Percentiles rank a stretch among this genome's conserved stretches.
These are phyloP conservation scores for Cytospora chrysosperma DNA, from an alignment of 2,329 filamentous ascomycete species.

Conservation along the genomic window DNA sequence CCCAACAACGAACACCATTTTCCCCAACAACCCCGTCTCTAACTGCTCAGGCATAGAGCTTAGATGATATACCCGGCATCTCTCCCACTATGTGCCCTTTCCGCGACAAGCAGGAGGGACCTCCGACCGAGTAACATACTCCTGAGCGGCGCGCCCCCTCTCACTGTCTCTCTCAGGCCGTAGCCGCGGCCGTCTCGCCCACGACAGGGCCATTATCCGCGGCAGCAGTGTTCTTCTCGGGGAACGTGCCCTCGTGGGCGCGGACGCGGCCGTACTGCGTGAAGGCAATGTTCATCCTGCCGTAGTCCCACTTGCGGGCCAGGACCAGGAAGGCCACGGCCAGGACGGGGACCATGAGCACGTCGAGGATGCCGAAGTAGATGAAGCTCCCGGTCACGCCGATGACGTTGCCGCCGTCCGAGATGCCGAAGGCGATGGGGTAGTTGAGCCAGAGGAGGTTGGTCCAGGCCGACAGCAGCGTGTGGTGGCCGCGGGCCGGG, in stretches of 20 bases:
- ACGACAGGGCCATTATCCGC: constrained; percentile 26
- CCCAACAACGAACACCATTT: background rate
- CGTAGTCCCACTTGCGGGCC: constrained; percentile 51
- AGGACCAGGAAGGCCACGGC: constrained; percentile 44
- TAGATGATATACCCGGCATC: background rate
- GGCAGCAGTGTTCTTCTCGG: constrained; percentile 42
- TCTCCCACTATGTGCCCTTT: background rate
- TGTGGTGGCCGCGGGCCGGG: constrained; percentile 43
- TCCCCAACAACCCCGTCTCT: background rate
- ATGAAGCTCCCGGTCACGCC: constrained; percentile 45
- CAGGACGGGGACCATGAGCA: constrained; percentile 47
- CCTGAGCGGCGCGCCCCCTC: too few species aligned
- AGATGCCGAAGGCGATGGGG: constrained; percentile 52
- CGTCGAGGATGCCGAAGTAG: constrained; percentile 55
- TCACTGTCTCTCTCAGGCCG: background rate
- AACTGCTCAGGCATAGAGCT: background rate
- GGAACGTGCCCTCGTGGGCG: constrained; percentile 41
- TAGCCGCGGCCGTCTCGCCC: constrained; percentile 12
- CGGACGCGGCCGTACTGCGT: constrained; percentile 54
- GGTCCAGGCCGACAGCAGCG: constrained; percentile 44
- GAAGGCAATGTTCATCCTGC: constrained; percentile 50
- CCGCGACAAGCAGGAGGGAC: background rate
- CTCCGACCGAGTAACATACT: background rate
- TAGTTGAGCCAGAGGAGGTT: constrained; percentile 56
- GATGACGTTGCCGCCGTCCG: constrained; percentile 52